These are phyloP conservation scores for Linnemannia exigua DNA, from an alignment of 192 early-diverging fungal genomes.

Conservation along the genomic window DNA sequence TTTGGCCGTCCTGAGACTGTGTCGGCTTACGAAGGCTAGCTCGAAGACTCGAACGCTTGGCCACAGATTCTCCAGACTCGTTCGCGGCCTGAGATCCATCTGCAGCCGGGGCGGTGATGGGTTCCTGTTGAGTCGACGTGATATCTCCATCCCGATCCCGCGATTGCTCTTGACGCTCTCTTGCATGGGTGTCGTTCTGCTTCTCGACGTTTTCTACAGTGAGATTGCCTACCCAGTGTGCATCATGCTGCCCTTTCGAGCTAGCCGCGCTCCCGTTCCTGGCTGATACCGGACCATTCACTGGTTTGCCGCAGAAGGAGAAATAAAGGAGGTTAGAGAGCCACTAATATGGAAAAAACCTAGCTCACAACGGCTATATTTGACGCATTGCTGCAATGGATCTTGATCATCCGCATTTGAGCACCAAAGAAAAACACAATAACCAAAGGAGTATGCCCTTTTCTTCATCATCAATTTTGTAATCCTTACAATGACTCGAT, in stretches of 20 bases:
- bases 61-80: not conserved
- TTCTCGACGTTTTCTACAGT: constrained; percentile 30
- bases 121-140: not conserved
- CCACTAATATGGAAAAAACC: not conserved
- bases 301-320: not conserved
- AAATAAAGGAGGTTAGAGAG: not conserved
- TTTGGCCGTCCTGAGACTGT: not conserved
- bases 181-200: constrained; percentile 25
- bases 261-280: not conserved
- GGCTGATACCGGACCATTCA: not conserved
- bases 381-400: not conserved
- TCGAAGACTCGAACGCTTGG: not conserved
- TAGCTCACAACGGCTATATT: not conserved
- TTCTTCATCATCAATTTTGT: not conserved
- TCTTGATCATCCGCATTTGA: not conserved
- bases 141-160: not conserved
- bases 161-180: constrained; percentile 6
- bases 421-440: not conserved
- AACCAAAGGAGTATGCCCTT: not conserved
- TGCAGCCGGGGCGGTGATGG: not conserved
- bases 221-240: constrained; percentile 16
- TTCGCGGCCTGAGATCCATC: not conserved
- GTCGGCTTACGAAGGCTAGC: not conserved
- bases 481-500: not conserved
- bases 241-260: not conserved